phyloP scores from a whole-genome alignment of 2,329 filamentous ascomycete species.

The Didymella segeticola region DNA sequence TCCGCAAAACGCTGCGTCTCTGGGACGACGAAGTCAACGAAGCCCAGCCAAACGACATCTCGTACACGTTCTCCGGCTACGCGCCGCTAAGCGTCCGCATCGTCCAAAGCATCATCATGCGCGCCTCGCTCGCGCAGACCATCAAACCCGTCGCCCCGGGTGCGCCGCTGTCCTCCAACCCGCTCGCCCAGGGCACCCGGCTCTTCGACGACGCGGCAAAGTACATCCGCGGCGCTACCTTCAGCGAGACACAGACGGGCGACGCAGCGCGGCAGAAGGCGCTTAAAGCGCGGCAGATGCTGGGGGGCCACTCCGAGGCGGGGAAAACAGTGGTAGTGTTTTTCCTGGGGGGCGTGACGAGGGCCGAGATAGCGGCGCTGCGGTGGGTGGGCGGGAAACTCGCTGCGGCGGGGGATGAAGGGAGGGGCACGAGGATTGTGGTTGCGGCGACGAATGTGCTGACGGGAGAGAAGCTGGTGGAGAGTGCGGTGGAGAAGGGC shows the following conservation, averaged over 20 bases:
- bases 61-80: constrained; percentile 98
- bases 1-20: constrained; percentile 84
- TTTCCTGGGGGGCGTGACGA: constrained; percentile 95
- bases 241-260: constrained; percentile 90
- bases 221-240: constrained; percentile 84
- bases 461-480: constrained; percentile 88
- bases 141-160: constrained; percentile 54
- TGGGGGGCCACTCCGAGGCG: constrained; percentile 66
- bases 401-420: constrained; percentile 71
- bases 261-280: constrained; percentile 76
- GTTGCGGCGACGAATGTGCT: constrained; percentile 93
- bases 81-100: constrained; percentile 90
- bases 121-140: constrained; percentile 75
- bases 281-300: constrained; percentile 80
- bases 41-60: constrained; percentile 89
- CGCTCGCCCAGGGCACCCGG: constrained; percentile 80
- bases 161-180: constrained; percentile 54
- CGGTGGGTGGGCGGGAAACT: too few species aligned
- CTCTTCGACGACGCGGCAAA: constrained; percentile 93
- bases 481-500: constrained; percentile 77
- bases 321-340: constrained; percentile 93
- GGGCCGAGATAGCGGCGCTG: constrained; percentile 94
- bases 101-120: constrained; percentile 91
- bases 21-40: constrained; percentile 98
- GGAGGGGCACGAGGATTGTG: constrained; percentile 76